A percentile compares a stretch with the other conserved stretches of the same genome.
phyloP scores from a whole-genome alignment of 2,329 filamentous ascomycete genomes.

The Chalaropsis ovoidea region DNA sequence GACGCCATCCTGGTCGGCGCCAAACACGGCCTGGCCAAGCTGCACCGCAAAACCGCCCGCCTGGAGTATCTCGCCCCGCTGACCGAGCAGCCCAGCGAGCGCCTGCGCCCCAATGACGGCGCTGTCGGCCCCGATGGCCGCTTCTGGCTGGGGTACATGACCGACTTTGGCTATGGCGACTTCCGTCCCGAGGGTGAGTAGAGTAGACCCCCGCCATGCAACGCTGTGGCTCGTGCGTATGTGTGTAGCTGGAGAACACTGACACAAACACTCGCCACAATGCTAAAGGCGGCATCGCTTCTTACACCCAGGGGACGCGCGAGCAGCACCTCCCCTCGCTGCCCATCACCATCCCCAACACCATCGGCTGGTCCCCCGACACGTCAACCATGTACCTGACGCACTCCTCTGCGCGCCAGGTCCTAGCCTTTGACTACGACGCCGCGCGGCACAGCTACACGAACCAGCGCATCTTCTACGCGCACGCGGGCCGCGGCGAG shows the following conservation, averaged over 20 bases:
- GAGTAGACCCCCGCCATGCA: constrained; percentile 23
- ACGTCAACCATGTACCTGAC: constrained; percentile 71
- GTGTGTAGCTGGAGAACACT: background rate
- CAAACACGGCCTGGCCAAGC: constrained; percentile 71
- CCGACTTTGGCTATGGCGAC: constrained; percentile 50
- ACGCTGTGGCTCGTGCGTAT: background rate
- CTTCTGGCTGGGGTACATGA: constrained; percentile 83
- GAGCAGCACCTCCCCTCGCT: constrained; percentile 52
- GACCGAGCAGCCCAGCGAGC: constrained; percentile 37
- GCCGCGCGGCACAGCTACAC: constrained; percentile 51
- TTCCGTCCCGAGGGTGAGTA: constrained; percentile 51
- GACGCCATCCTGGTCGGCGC: constrained; percentile 65
- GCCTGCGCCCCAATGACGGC: constrained; percentile 69
- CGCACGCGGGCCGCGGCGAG: constrained; percentile 51
- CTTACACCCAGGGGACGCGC: constrained; percentile 51
- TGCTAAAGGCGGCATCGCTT: constrained; percentile 56
- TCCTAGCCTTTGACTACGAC: constrained; percentile 68
- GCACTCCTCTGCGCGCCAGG: constrained; percentile 59
- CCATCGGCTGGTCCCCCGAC: constrained; percentile 68
- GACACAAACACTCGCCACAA: constrained; percentile 13
- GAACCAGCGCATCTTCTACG: constrained; percentile 63
- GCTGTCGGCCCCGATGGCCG: constrained; percentile 67
- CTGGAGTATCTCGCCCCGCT: constrained; percentile 47
- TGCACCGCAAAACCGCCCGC: constrained; percentile 51
- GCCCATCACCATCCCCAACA: constrained; percentile 76